These are phyloP conservation scores for Phyllosticta citriasiana DNA, from an alignment of 2,329 filamentous ascomycete species.

Conservation along the genomic window DNA sequence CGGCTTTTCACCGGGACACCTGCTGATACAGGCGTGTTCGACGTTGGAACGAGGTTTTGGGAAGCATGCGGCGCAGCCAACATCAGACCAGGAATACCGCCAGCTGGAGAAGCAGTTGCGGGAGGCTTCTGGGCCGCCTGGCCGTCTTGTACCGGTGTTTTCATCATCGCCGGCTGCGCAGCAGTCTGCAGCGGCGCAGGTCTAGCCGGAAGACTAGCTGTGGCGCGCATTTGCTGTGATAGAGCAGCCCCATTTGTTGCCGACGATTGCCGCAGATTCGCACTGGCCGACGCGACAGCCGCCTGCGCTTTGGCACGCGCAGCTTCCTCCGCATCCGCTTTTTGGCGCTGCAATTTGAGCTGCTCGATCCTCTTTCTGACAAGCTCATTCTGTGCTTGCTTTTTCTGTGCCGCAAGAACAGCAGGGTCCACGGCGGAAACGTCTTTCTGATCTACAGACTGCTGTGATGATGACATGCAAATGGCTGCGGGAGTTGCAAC, in stretches of 20 bases:
- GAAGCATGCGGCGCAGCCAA: constrained; percentile 28
- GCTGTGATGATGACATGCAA: background rate
- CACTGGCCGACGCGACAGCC: background rate
- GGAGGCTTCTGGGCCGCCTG: background rate
- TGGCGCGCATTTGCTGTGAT: background rate
- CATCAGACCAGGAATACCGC: constrained; percentile 43
- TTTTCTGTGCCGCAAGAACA: constrained; percentile 33
- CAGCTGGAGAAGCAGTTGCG: constrained; percentile 15
- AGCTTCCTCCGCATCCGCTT: constrained; percentile 1
- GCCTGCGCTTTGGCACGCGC: constrained; percentile 8
- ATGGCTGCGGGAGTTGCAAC: background rate
- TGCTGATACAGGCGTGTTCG: background rate
- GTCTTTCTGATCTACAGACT: background rate
- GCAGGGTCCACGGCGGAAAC: background rate
- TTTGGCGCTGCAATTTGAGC: constrained; percentile 12
- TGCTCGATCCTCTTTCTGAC: constrained; percentile 71
- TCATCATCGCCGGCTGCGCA: background rate
- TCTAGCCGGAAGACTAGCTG: background rate
- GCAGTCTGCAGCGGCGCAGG: background rate
- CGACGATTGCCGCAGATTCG: background rate
- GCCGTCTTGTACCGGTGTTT: background rate
- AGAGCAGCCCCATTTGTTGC: background rate
- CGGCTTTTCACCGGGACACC: constrained; percentile 12
- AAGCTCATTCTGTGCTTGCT: constrained; percentile 61
- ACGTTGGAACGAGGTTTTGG: background rate